Evolutionary conservation across 208 protist genomes (phyloP).

Genomic region (Leishmania braziliensis): DNA sequence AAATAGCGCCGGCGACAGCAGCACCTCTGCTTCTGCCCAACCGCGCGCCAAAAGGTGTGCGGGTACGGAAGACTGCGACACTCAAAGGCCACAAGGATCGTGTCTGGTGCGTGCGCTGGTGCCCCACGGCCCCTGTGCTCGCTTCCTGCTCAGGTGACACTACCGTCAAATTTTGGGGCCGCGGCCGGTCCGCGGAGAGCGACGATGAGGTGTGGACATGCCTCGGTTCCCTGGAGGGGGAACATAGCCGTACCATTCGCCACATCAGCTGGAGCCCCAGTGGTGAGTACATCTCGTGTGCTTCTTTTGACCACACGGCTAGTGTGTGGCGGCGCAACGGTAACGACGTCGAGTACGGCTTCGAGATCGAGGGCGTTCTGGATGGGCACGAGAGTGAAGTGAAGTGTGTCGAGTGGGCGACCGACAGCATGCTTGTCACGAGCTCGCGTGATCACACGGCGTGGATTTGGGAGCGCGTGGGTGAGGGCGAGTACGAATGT

Average conservation of each 20-base stretch:
- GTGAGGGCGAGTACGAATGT: constrained; percentile 90
- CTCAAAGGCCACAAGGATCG: constrained; percentile 71
- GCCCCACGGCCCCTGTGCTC: constrained; percentile 64
- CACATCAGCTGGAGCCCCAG: constrained; percentile 86
- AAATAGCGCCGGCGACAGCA: neutral
- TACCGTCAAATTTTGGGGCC: constrained; percentile 72
- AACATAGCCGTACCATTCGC: constrained; percentile 78
- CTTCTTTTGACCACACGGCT: constrained; percentile 83
- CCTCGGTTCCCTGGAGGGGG: constrained; percentile 61
- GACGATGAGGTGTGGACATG: constrained; percentile 40
- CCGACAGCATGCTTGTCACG: constrained; percentile 81
- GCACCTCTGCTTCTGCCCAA: constrained; percentile 29
- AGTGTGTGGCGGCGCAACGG: constrained; percentile 70
- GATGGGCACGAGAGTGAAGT: constrained; percentile 94
- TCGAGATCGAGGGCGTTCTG: constrained; percentile 74
- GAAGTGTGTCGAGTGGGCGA: constrained; percentile 88
- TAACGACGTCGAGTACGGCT: constrained; percentile 38
- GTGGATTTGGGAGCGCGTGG: constrained; percentile 92
- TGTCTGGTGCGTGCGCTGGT: constrained; percentile 89
- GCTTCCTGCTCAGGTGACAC: constrained; percentile 78
- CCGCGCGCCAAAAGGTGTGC: constrained; percentile 9
- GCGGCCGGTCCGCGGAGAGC: neutral
- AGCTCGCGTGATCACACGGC: constrained; percentile 89
- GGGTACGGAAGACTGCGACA: constrained; percentile 42
- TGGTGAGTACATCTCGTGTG: constrained; percentile 77